phyloP scores from a whole-genome alignment of 2,329 filamentous ascomycete species.

The Scedosporium aurantiacum region DNA sequence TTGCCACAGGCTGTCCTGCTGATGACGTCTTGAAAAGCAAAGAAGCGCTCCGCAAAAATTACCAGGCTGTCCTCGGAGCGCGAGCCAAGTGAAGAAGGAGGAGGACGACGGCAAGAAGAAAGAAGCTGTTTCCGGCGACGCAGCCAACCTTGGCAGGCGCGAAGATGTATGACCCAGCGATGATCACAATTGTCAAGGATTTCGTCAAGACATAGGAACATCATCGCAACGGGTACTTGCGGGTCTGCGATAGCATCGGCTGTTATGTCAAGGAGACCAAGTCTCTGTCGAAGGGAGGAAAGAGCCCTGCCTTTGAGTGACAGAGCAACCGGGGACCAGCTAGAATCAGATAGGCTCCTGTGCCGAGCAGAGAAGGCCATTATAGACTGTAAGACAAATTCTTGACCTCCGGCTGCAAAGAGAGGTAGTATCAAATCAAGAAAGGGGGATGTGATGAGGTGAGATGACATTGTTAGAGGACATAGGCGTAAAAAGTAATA shows the following conservation, averaged over 20 bases:
- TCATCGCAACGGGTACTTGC: conserved; percentile 4
- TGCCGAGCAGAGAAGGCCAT: conserved; percentile 8
- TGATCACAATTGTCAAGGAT: conserved; percentile 7
- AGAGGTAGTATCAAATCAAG: conserved; percentile 6
- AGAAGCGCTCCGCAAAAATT: conserved; percentile 31
- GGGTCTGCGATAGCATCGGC: conserved; percentile 1
- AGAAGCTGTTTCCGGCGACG: conserved; percentile 20
- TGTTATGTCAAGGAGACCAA: neutral
- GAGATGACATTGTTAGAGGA: conserved; percentile 3
- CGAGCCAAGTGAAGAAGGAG: neutral
- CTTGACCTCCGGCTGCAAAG: conserved; percentile 1
- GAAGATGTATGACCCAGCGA: conserved; percentile 34
- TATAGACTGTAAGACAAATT: neutral
- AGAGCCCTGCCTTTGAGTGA: conserved; percentile 2
- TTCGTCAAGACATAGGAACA: conserved; percentile 6
- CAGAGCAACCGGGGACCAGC: neutral
- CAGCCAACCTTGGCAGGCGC: conserved; percentile 35
- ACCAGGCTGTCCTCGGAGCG: conserved; percentile 14
- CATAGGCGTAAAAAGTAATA: conserved; percentile 7
- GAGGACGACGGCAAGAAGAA: neutral
- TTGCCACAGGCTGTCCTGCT: conserved; percentile 38
- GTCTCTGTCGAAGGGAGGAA: conserved; percentile 1
- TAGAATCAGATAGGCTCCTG: conserved; percentile 1
- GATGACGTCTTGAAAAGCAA: conserved; percentile 40
- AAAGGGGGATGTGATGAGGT: conserved; percentile 3